These are phyloP conservation scores for Omphalotus guepiniiformis DNA, from an alignment of 768 basidiomycete species.

Conservation along the genomic window DNA sequence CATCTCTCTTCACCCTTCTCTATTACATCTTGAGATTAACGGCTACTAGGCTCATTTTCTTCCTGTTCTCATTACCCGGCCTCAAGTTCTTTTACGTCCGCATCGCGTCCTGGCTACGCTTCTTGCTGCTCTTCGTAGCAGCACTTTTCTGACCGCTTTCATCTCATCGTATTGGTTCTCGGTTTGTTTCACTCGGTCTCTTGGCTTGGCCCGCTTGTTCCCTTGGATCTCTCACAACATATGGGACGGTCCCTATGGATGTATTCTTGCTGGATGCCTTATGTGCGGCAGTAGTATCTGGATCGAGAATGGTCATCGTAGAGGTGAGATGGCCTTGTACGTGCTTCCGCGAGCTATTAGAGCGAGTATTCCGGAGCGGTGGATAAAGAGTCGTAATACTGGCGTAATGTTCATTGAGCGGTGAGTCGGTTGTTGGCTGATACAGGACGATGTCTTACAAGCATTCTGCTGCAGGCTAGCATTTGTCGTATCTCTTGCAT, in stretches of 20 bases:
- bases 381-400: constrained; percentile 41
- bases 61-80: constrained; percentile 58
- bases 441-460: background rate
- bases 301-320: constrained; percentile 65
- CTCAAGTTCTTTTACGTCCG: constrained; percentile 44
- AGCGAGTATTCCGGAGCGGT: constrained; percentile 53
- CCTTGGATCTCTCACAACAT: constrained; percentile 70
- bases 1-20: background rate
- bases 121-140: constrained; percentile 55
- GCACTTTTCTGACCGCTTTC: constrained; percentile 69
- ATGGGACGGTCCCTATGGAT: constrained; percentile 75
- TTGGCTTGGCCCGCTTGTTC: constrained; percentile 58
- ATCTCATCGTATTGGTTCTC: constrained; percentile 66
- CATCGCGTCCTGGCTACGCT: constrained; percentile 38
- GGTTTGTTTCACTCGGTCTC: constrained; percentile 66
- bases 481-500: constrained; percentile 62
- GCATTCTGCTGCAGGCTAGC: constrained; percentile 20
- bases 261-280: constrained; percentile 61
- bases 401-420: constrained; percentile 46
- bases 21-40: constrained; percentile 3
- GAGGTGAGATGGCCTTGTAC: constrained; percentile 79
- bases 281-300: constrained; percentile 74
- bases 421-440: constrained; percentile 31
- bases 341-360: constrained; percentile 70
- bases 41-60: constrained; percentile 61